Conservation (phyloP, 2,329 filamentous ascomycete genomes). For the Botrytis elliptica region DNA sequence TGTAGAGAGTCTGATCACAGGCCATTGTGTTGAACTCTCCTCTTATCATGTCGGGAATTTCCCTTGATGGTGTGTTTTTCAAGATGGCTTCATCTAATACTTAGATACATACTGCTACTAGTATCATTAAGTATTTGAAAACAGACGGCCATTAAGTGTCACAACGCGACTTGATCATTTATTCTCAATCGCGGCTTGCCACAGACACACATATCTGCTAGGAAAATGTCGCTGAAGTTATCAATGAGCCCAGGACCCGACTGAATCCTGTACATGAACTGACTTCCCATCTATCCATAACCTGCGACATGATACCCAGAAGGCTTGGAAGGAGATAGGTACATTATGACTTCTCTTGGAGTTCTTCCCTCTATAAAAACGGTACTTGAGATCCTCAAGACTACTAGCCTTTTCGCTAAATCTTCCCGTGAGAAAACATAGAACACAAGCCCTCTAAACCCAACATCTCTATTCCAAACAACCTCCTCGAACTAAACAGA, state of each 20-base stretch:
- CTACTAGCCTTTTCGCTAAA: neutral
- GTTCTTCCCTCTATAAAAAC: fast-evolving
- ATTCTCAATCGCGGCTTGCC: neutral
- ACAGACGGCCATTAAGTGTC: neutral
- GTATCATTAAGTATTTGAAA: neutral
- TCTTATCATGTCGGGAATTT: neutral
- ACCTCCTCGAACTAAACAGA: no score
- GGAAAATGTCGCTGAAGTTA: neutral
- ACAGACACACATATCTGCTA: neutral
- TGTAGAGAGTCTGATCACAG: neutral
- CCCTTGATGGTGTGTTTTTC: neutral
- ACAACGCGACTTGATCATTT: neutral
- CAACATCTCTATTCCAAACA: no score
- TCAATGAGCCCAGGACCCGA: neutral
- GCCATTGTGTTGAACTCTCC: neutral
- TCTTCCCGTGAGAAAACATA: neutral
- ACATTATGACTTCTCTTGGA: neutral
- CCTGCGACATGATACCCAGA: neutral
- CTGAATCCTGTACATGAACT: neutral
- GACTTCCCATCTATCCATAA: neutral
- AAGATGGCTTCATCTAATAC: neutral
- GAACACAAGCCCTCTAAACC: neutral
- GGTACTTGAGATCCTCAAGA: neutral
- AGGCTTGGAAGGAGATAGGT: fast-evolving
- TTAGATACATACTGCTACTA: neutral